Percentiles rank a stretch among this genome's conserved stretches.
These are phyloP conservation scores for Lactarius akahatsu DNA, from an alignment of 768 basidiomycete genomes.

Conservation along the genomic window DNA sequence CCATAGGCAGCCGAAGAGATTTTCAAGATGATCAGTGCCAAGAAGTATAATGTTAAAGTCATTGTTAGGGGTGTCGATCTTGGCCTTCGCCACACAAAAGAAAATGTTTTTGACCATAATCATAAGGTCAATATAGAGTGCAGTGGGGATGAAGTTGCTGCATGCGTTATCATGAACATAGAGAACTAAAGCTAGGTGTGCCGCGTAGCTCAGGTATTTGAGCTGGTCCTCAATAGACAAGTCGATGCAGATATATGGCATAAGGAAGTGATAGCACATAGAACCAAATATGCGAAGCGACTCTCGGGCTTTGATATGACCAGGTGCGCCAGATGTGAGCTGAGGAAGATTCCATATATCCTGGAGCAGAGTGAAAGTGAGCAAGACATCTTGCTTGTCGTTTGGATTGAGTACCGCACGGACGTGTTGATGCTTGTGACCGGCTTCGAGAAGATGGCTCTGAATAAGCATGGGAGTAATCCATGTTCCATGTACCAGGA, in stretches of 20 bases:
- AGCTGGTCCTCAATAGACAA: background rate
- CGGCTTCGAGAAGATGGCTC: background rate
- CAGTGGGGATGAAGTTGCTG: background rate
- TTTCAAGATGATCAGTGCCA: no score
- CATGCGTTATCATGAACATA: background rate
- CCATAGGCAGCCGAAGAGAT: no score
- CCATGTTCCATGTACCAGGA: background rate
- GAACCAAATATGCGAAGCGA: background rate
- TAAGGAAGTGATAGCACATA: background rate
- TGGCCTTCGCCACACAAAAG: no score
- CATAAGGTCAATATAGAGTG: no score
- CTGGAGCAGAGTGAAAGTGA: background rate
- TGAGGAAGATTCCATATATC: conserved; percentile 1
- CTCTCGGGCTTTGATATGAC: background rate
- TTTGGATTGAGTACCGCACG: background rate
- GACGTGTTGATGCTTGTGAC: background rate
- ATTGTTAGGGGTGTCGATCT: no score
- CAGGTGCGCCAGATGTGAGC: background rate
- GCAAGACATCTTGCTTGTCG: conserved; percentile 11
- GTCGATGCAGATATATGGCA: background rate
- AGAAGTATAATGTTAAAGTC: no score
- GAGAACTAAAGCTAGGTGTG: background rate
- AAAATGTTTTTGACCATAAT: no score
- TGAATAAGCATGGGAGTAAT: background rate
- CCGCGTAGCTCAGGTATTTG: background rate